Evolutionary conservation across 2,329 filamentous ascomycete genomes (phyloP), one percentile per base, ranked within the genome.

Genomic region (Exophiala dermatitidis): DNA sequence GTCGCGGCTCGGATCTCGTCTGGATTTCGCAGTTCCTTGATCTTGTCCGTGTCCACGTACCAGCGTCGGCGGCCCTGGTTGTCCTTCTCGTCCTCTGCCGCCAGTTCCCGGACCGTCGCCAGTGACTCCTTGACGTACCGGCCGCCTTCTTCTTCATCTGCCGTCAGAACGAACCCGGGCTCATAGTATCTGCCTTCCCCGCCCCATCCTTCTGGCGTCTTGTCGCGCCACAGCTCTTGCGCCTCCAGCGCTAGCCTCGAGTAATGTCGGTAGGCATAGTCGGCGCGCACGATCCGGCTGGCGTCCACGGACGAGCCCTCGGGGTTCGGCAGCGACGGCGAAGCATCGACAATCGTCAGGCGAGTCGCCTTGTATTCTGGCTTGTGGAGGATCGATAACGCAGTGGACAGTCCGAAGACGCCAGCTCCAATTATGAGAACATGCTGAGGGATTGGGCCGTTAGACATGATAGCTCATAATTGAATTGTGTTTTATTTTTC

Each of bases 201-300:
- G 26, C 72, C 72, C 71, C 72, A 75, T 56, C 51, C 59, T 6
- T 58, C 51, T 4, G 32, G 26, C 7, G 48, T 48, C 32, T 33
- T 56, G 50, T 61, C 56, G n/a, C 59, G 58, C 61, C 62, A 63
- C 19, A 56, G 57, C 12, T 47, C 44, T 64, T 88, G 86, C 1
- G 90, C 89, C 34, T 81, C 74, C 12, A 80, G 77, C 19, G 85
- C 89, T 43, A 97, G 81, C 10, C 76, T 72, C 4, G 88, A 80
- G 70, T 97, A 97, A 26, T 83, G 79, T 0, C 80, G 73, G 65
- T 91, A 83, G 3, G 87, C 84, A 66, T 97, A 97, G 75, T 97
- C 91, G 36, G 84, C 77, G 33, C 81, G 76, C 46, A 84, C 74
- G 60, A 84, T 83, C 52, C 81, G 79, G 26, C 78, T 82, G 43